Evolutionary conservation across 371 early-diverging fungal genomes (phyloP), one percentile per base, ranked within the genome.

Genomic region (Haplosporangium sp.): DNA sequence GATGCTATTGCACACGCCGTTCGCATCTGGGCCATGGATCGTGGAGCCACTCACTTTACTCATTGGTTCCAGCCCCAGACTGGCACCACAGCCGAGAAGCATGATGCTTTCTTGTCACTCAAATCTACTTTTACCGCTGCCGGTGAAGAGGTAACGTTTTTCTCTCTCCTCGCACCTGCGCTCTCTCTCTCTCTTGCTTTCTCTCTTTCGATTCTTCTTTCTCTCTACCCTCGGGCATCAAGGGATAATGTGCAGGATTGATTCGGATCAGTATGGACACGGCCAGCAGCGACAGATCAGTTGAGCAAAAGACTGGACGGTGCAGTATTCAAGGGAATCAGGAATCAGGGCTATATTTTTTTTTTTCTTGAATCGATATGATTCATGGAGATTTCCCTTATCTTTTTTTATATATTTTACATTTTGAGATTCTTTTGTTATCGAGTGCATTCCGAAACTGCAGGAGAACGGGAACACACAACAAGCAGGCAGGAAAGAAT

Each of bases 51-150:
- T 56, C 98, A 99, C 87, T 99, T 96, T 83, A 97, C 98, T 42
- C 99, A 99, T 85, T 98, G 98, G 98, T 99, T 99, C 92, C 99
- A 99, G 87, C 99, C 98, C 68, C 94, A 96, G 89, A 99, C 97
- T 16, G 98, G 94, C 64, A 88, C 95, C 57, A 99, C 98, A 55
- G 99, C 99, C 66, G 98, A 98, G 87, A 99, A 99, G 90, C 99
- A 99, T 86, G 98, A 99, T 88, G 91, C 95, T 55, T 99, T 99
- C 91, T 85, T 98, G 81, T 90, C 93, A 23, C 84, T 98, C 53
- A 93, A 94, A 81, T 87, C 89, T 47, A 84, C 75, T 59, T 91
- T 90, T 62, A 86, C 87, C 60, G 85, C 90, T 69, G 93, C 93
- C 40, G 88, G 93, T 66, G 96, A 95, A 81, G 92, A 95, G 88